Percentiles rank a stretch among this genome's conserved stretches.
Conservation (phyloP, 2,329 filamentous ascomycete genomes). For the Penicillium sp. region DNA sequence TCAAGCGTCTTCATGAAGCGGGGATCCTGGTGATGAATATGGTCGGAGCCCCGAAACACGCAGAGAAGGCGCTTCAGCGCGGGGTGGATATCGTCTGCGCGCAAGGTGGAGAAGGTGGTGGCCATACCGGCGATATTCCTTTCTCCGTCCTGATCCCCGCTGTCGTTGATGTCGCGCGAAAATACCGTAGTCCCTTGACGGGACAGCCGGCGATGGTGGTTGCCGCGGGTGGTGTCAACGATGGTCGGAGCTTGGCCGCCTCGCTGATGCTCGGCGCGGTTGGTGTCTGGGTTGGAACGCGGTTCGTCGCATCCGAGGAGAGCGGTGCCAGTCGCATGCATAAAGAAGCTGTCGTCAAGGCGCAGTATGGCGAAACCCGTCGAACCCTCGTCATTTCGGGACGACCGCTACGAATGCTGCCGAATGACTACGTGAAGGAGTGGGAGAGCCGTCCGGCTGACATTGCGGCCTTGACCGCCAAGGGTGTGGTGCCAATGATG, state of each 20-base stretch:
- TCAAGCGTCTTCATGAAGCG: conserved; percentile 69
- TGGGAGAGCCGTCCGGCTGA: conserved; percentile 75
- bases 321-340: conserved; percentile 75
- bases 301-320: conserved; percentile 79
- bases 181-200: conserved; percentile 64
- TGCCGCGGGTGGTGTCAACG: conserved; percentile 80
- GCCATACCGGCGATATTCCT: conserved; percentile 83
- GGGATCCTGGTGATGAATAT: conserved; percentile 93
- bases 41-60: conserved; percentile 89
- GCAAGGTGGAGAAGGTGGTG: conserved; percentile 88
- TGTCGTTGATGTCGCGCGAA: conserved; percentile 73
- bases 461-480: conserved; percentile 67
- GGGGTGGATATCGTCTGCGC: conserved; percentile 89
- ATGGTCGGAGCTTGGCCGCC: conserved; percentile 73
- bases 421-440: conserved; percentile 73
- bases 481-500: conserved; percentile 73
- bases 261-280: conserved; percentile 80
- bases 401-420: conserved; percentile 69
- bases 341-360: conserved; percentile 77
- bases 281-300: conserved; percentile 90
- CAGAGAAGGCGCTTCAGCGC: conserved; percentile 75
- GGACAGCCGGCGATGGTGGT: conserved; percentile 71
- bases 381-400: conserved; percentile 78
- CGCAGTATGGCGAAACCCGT: conserved; percentile 71
- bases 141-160: conserved; percentile 81